Base-by-base conservation (phyloP, 2,329 filamentous ascomycete species). In the Neofusicoccum cordaticola region DNA sequence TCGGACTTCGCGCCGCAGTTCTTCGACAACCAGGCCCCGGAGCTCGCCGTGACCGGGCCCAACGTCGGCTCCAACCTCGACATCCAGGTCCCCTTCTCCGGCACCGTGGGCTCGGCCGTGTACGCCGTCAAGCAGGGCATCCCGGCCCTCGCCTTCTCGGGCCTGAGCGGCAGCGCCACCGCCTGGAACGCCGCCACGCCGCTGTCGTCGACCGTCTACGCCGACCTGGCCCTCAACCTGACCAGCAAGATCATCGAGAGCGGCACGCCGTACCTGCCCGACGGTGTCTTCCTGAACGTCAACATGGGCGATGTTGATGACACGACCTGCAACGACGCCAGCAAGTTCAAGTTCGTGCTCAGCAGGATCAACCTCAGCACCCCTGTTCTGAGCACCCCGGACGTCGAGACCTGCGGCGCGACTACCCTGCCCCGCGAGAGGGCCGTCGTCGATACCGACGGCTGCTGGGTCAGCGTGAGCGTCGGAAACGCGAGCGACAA, bases 71-170 rank as follows among this genome's bases (percentile, higher is more conserved):
- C 77, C 53, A 90, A 90, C 73, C 72, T 89, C 3, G 88, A 81
- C 41, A 69, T 86, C 13, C 72, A 79, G 1, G 82, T 85, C 0
- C 83, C 78, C 22, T 82, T 89, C 73, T 90, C 88, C 1, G 88
- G 89, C 4, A 91, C 89, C 22, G 85, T 89, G n/a, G 88, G 88
- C 58, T 86, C 86, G 0, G 86, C 88, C 7, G 81, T 79, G 39
- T 86, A 86, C 67, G 87, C 88, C 0, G 84, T 80, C 3, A 78
- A 83, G 19, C 78, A 69, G 6, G 82, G 83, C 1, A 84, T 90
- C 64, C 89, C 89, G 0, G 85, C 84, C n/a, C 83, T 92, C 64
- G 89, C 88, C 15, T 91, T 91, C 77, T 87, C 85, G 0, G 88
- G 88, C 5, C 74, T 75, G 1, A 82, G 82, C 0, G 78, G 79